A percentile compares a stretch with the other conserved stretches of the same genome.
Conservation (phyloP, 768 basidiomycete species). For the Bullera alba region DNA sequence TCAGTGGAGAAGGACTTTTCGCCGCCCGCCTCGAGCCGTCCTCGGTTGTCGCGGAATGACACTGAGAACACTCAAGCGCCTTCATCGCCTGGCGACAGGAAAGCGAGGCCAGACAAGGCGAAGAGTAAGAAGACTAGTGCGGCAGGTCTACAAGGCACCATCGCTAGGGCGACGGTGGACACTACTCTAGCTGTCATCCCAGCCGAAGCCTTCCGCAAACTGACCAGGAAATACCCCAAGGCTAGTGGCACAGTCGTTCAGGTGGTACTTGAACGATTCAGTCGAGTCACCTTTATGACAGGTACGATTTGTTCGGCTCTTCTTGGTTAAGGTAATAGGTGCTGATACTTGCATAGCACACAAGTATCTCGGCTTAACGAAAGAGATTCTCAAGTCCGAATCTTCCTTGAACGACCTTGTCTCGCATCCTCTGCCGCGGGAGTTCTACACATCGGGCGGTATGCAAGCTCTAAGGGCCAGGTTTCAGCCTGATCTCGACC, state of each 20-base stretch:
- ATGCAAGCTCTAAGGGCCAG: constrained; percentile 80
- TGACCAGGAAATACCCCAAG: constrained; percentile 95
- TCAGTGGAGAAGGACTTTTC: background rate
- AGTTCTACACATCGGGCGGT: constrained; percentile 89
- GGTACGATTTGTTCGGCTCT: constrained; percentile 46
- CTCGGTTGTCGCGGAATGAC: background rate
- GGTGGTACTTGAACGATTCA: constrained; percentile 90
- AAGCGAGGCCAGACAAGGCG: background rate
- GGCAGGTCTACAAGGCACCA: constrained; percentile 40
- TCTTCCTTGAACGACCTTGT: constrained; percentile 96
- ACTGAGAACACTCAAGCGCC: background rate
- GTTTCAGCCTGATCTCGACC: constrained; percentile 53
- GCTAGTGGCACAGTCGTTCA: constrained; percentile 94
- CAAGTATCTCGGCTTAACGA: constrained; percentile 87
- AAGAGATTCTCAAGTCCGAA: constrained; percentile 91
- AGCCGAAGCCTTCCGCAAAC: constrained; percentile 85
- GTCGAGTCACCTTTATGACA: constrained; percentile 93
- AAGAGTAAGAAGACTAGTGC: constrained; percentile 4
- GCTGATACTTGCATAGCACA: constrained; percentile 52
- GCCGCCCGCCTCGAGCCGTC: background rate
- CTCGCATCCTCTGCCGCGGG: constrained; percentile 81
- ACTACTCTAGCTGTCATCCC: constrained; percentile 97
- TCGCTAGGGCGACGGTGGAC: constrained; percentile 90
- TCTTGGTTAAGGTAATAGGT: background rate
- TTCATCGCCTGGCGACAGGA: background rate